Conservation (phyloP, 306 rosid species). For the Hylodesmum podocarpum region DNA sequence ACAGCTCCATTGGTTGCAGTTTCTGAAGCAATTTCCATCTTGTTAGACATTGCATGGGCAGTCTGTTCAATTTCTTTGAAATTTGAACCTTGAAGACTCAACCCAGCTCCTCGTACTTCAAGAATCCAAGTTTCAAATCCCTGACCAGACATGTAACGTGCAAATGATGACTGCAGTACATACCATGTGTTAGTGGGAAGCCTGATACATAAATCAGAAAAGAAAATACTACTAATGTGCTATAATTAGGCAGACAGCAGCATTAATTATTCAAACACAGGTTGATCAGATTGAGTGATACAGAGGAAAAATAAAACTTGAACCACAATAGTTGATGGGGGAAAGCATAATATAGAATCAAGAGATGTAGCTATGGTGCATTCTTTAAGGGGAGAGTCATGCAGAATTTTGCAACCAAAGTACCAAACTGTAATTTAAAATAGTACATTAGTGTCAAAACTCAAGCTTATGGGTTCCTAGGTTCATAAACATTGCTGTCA, state of each 20-base stretch:
- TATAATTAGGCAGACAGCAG: slow-evolving; percentile 2
- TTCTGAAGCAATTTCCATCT: slow-evolving; percentile 71
- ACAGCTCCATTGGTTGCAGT: slow-evolving; percentile 48
- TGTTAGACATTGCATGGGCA: slow-evolving; percentile 59
- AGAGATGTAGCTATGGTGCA: background rate
- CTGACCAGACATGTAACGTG: slow-evolving; percentile 89
- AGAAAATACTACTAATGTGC: slow-evolving; percentile 1
- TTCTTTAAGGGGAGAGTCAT: slow-evolving; percentile 26
- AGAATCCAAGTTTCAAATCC: slow-evolving; percentile 98
- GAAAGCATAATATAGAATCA: slow-evolving; percentile 4
- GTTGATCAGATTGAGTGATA: background rate
- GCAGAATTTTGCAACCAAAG: slow-evolving; percentile 10
- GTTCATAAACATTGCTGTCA: background rate
- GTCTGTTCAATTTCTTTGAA: slow-evolving; percentile 59
- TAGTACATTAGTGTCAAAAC: background rate
- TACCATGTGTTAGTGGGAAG: slow-evolving; percentile 31
- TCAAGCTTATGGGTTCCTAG: background rate
- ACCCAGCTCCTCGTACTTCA: slow-evolving; percentile 95
- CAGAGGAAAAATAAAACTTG: background rate
- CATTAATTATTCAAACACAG: background rate
- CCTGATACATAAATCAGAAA: slow-evolving; percentile 20
- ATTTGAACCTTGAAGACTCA: slow-evolving; percentile 64
- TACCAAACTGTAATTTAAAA: slow-evolving; percentile 13
- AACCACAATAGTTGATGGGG: background rate
- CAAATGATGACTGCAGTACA: slow-evolving; percentile 86